These are phyloP conservation scores for Hypoxylon perforatum DNA, from an alignment of 495 filamentous ascomycete genomes.

Conservation along the genomic window DNA sequence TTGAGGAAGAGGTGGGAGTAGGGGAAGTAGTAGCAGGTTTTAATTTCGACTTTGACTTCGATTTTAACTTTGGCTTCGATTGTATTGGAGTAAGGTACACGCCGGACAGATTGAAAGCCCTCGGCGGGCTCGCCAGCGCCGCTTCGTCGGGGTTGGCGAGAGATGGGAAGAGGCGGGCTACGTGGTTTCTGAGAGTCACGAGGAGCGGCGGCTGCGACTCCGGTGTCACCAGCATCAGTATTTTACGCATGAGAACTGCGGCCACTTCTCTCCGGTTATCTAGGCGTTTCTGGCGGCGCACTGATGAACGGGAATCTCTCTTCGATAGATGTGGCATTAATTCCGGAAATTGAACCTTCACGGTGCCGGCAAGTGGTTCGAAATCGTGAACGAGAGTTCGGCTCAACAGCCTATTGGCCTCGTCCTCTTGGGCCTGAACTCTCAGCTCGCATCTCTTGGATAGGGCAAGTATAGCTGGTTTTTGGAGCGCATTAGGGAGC, in stretches of 20 bases:
- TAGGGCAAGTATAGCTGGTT: slow-evolving; percentile 69
- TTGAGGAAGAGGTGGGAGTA: background rate
- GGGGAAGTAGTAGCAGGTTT: too few relatives aligned
- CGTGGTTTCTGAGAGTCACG: slow-evolving; percentile 47
- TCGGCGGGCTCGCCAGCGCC: slow-evolving; percentile 27
- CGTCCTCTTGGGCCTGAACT: slow-evolving; percentile 46
- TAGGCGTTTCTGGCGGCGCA: slow-evolving; percentile 42
- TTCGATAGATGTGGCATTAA: slow-evolving; percentile 24
- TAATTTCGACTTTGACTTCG: background rate
- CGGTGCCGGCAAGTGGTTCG: slow-evolving; percentile 53
- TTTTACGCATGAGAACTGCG: slow-evolving; percentile 51
- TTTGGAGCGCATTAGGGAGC: slow-evolving; percentile 77
- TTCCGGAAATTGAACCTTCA: slow-evolving; percentile 53
- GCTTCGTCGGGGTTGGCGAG: slow-evolving; percentile 31
- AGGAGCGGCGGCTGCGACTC: slow-evolving; percentile 46
- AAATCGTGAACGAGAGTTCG: slow-evolving; percentile 52
- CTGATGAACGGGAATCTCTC: slow-evolving; percentile 22
- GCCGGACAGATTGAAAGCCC: slow-evolving; percentile 64
- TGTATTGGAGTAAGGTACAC: slow-evolving; percentile 64
- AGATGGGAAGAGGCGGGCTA: slow-evolving; percentile 52
- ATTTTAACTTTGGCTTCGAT: background rate
- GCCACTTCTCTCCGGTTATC: slow-evolving; percentile 51
- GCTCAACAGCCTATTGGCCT: slow-evolving; percentile 46
- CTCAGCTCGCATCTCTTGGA: slow-evolving; percentile 51
- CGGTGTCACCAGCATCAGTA: slow-evolving; percentile 54